A percentile compares a stretch with the other conserved stretches of the same genome.
Conservation (phyloP, 805 yeast genomes). For the Hanseniaspora thailandica region DNA sequence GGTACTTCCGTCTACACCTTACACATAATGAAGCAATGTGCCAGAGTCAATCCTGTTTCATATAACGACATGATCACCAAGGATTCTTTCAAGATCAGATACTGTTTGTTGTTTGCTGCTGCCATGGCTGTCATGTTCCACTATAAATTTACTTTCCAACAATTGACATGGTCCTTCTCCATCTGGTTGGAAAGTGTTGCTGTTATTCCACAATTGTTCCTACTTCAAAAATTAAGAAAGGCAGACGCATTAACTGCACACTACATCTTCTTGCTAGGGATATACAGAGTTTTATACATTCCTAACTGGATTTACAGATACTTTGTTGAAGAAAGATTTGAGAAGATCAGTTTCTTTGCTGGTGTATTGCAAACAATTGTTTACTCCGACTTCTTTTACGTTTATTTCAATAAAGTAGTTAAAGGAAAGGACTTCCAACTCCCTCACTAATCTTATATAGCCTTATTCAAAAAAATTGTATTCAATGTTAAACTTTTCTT, state of each 20-base stretch:
- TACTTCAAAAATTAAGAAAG: conserved; percentile 80
- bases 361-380: conserved; percentile 78
- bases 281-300: conserved; percentile 78
- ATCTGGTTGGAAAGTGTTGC: conserved; percentile 90
- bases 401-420: conserved; percentile 73
- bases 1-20: conserved; percentile 64
- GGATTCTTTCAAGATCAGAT: conserved; percentile 65
- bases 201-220: conserved; percentile 81
- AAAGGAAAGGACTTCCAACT: conserved; percentile 66
- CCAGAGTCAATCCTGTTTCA: conserved; percentile 39
- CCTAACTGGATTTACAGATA: conserved; percentile 94
- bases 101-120: conserved; percentile 52
- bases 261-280: conserved; percentile 85
- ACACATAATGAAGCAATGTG: conserved; percentile 45
- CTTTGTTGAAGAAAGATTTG: conserved; percentile 45
- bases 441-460: conserved; percentile 33
- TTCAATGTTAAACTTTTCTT: not conserved
- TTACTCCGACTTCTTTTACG: conserved; percentile 90
- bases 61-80: conserved; percentile 45
- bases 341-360: conserved; percentile 58
- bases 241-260: conserved; percentile 81
- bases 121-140: conserved; percentile 54
- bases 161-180: conserved; percentile 75
- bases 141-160: conserved; percentile 48
- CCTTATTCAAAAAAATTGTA: conserved; percentile 12